Conservation (phyloP, 1,139 yeast species). For the Blastobotrys indianensis region DNA sequence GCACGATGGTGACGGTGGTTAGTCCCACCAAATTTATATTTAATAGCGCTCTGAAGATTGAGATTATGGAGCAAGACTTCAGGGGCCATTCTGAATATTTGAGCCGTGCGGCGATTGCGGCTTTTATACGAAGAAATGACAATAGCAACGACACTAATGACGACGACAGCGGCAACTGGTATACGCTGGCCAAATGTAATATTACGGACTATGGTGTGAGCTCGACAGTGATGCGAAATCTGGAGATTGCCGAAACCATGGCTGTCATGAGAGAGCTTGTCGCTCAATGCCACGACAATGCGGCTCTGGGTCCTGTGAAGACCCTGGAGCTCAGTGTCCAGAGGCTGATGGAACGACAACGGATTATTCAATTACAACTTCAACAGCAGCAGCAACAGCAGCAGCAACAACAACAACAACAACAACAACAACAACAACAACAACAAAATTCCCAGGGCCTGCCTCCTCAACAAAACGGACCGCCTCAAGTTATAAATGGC, state of each 20-base stretch:
- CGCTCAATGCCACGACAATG: constrained; percentile 45
- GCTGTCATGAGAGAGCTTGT: constrained; percentile 59
- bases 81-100: constrained; percentile 35
- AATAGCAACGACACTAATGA: constrained; percentile 11
- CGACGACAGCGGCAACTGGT: constrained; percentile 16
- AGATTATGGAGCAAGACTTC: constrained; percentile 62
- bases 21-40: constrained; percentile 58
- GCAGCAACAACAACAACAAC: constrained; percentile 7
- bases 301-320: constrained; percentile 49
- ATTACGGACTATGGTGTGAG: constrained; percentile 55
- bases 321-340: constrained; percentile 43
- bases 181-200: constrained; percentile 20
- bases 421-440: background rate
- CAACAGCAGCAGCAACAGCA: constrained; percentile 8
- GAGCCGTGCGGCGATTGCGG: constrained; percentile 20
- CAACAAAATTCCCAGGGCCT: background rate
- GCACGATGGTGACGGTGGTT: constrained; percentile 55
- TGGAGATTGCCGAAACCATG: constrained; percentile 76
- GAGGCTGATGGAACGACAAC: constrained; percentile 32
- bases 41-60: constrained; percentile 58
- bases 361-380: constrained; percentile 10
- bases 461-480: constrained; percentile 1
- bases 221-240: constrained; percentile 56
- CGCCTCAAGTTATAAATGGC: background rate
- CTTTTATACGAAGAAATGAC: constrained; percentile 16